Evolutionary conservation across 768 basidiomycete genomes (phyloP).

Genomic region (Holtermanniella nyarrowii): DNA sequence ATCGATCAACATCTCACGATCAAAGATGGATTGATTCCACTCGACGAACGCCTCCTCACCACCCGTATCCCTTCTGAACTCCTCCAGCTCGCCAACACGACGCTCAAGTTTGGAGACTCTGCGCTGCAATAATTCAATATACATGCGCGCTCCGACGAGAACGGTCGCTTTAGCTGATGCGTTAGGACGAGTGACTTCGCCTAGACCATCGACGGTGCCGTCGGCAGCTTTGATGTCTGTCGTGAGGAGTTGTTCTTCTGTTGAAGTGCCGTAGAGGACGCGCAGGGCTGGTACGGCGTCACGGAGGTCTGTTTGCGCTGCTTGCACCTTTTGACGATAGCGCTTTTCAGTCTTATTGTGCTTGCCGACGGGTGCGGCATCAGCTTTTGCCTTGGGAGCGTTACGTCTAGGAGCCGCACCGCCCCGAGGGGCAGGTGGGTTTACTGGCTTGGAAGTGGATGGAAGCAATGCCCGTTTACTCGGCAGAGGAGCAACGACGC

Average conservation of each 20-base stretch:
- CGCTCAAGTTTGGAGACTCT: constrained; percentile 21
- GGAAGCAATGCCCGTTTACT: not conserved
- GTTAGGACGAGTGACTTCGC: constrained; percentile 34
- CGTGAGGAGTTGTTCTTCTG: constrained; percentile 25
- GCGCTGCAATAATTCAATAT: constrained; percentile 32
- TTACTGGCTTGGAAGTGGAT: not conserved
- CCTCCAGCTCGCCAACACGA: constrained; percentile 26
- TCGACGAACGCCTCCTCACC: constrained; percentile 16
- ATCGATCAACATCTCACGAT: constrained; percentile 9
- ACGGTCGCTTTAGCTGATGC: constrained; percentile 38
- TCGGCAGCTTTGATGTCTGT: constrained; percentile 32
- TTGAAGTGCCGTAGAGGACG: constrained; percentile 36
- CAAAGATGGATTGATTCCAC: constrained; percentile 26
- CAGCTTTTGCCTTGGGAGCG: not conserved
- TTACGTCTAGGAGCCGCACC: not conserved
- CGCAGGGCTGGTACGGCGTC: constrained; percentile 38
- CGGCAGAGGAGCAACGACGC: not conserved
- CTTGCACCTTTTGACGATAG: constrained; percentile 39
- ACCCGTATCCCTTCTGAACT: constrained; percentile 17
- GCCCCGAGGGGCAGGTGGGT: not conserved
- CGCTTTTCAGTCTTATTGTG: constrained; percentile 41
- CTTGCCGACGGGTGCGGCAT: constrained; percentile 25
- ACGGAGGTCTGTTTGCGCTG: constrained; percentile 35
- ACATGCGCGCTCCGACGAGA: constrained; percentile 34
- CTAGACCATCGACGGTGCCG: constrained; percentile 34